These are phyloP conservation scores for Xerocomellus dryophilus DNA, from an alignment of 768 basidiomycete genomes.

Conservation along the genomic window DNA sequence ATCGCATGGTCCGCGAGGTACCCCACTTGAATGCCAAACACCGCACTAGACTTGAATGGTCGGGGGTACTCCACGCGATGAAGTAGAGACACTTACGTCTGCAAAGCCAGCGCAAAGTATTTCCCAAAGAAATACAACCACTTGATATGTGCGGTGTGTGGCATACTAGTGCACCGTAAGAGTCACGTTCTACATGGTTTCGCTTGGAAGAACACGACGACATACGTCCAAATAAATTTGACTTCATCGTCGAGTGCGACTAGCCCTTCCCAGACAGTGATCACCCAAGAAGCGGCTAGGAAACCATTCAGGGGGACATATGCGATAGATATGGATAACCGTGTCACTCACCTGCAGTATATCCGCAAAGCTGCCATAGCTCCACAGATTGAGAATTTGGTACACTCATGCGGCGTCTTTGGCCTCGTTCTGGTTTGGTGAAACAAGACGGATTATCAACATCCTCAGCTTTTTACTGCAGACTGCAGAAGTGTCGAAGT, in stretches of 20 bases:
- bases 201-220: background rate
- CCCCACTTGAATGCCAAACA: conserved; percentile 1
- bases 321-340: background rate
- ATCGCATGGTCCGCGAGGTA: background rate
- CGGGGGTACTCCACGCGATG: background rate
- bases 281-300: conserved; percentile 8
- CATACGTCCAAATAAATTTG: conserved; percentile 25
- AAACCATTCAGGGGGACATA: background rate
- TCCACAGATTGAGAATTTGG: too few species aligned
- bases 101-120: conserved; percentile 16
- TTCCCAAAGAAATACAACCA: conserved; percentile 29
- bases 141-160: conserved; percentile 16
- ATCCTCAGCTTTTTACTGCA: background rate
- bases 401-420: conserved; percentile 4
- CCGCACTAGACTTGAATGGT: conserved; percentile 5
- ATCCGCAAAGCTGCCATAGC: conserved; percentile 5
- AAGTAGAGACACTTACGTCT: conserved; percentile 10
- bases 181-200: background rate
- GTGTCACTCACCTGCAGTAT: conserved; percentile 3
- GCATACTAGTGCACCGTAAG: conserved; percentile 8
- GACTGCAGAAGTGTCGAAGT: background rate
- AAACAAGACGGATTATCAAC: background rate
- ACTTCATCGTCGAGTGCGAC: conserved; percentile 19
- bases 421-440: background rate
- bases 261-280: conserved; percentile 22